Conservation (phyloP, 352 stramenopile genomes). For the Globisporangium paddicum region DNA sequence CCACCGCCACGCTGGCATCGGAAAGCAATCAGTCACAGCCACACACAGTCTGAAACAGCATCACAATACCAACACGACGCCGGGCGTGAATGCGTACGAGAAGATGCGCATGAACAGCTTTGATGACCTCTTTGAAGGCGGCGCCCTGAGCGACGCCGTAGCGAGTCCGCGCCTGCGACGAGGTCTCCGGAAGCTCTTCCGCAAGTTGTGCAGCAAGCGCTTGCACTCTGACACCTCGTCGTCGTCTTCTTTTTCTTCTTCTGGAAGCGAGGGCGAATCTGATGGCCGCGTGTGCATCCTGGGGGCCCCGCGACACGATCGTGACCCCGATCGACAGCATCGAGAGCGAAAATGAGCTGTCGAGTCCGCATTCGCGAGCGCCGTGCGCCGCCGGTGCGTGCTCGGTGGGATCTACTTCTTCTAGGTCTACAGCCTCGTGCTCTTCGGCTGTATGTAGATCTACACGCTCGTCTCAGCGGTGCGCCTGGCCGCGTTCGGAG, state of each 20-base stretch:
- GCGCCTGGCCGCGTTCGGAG: constrained; percentile 12
- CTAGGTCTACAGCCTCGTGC: constrained; percentile 25
- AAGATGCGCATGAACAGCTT: no score
- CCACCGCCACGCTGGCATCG: no score
- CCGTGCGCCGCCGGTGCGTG: constrained; percentile 24
- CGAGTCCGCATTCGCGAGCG: constrained; percentile 9
- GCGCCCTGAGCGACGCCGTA: no score
- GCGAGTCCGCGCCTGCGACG: neutral
- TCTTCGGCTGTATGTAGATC: constrained; percentile 17
- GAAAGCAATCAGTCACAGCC: no score
- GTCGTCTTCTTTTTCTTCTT: neutral
- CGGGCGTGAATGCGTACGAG: no score
- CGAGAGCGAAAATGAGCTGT: neutral
- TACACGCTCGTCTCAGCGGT: constrained; percentile 20
- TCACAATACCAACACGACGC: no score
- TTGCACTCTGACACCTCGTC: neutral
- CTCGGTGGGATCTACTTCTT: constrained; percentile 28
- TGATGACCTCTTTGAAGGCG: no score
- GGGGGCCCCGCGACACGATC: constrained; percentile 31
- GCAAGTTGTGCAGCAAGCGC: constrained; percentile 5
- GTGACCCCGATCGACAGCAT: constrained; percentile 22
- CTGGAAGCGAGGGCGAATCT: neutral
- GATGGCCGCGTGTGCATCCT: constrained; percentile 29
- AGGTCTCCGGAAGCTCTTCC: constrained; percentile 20
- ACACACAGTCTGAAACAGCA: no score